These are phyloP conservation scores for Porodaedalea pini DNA, from an alignment of 1,284 basidiomycete genomes.

Conservation along the genomic window DNA sequence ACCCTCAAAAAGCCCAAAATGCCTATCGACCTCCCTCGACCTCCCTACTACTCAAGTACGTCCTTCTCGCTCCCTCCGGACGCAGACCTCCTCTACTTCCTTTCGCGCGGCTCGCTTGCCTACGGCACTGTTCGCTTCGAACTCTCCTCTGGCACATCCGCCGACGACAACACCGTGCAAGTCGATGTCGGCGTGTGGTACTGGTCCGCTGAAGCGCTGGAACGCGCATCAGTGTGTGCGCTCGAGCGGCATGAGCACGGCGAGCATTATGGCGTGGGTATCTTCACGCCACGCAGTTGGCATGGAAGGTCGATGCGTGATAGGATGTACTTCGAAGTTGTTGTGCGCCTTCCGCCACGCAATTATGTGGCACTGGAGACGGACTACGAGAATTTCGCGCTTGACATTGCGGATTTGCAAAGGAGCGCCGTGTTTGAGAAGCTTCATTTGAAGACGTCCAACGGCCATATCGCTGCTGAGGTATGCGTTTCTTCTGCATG, in stretches of 20 bases:
- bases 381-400: constrained; percentile 24
- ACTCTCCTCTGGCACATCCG: neutral
- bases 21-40: neutral
- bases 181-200: constrained; percentile 26
- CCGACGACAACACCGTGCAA: constrained; percentile 12
- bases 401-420: constrained; percentile 21
- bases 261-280: constrained; percentile 27
- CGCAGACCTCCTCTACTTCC: constrained; percentile 28
- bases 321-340: constrained; percentile 22
- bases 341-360: constrained; percentile 24
- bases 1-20: neutral
- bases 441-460: constrained; percentile 19
- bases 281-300: constrained; percentile 27
- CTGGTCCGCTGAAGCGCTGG: constrained; percentile 14
- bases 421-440: constrained; percentile 23
- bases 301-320: neutral
- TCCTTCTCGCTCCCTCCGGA: constrained; percentile 27
- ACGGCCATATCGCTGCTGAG: constrained; percentile 20
- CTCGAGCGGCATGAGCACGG: constrained; percentile 21
- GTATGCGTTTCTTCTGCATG: constrained; percentile 14
- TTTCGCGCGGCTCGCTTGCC: constrained; percentile 26
- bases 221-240: constrained; percentile 25
- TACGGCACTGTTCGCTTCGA: constrained; percentile 23
- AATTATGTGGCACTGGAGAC: constrained; percentile 26
- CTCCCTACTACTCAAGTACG: constrained; percentile 5